Base-by-base conservation (phyloP, 306 rosid genomes). In the Hylodesmum podocarpum region DNA sequence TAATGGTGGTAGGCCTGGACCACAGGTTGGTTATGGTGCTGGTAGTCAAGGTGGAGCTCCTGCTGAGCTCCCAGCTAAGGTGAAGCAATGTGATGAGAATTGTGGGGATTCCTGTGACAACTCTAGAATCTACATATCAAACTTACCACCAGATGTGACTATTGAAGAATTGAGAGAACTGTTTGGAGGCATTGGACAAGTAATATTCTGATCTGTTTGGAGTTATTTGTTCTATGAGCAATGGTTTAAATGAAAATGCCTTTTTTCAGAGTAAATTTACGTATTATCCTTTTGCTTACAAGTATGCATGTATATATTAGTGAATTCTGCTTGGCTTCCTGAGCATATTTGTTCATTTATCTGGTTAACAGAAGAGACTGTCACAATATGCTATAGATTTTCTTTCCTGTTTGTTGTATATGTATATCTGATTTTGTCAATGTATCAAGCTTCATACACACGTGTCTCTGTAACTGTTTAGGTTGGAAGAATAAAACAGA, bases 121-220 rank as follows among this genome's bases (percentile, higher is more conserved):
- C 80, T 53, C 97, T 84, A 90, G 98, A 91, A 94, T 94, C 83
- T 94, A 94, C 87, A 88, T 94, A 11, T 94, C 98, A 31, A 94
- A 91, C 78, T 80, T 94, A 82, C 98, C 98, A 3, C 91, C 91
- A 2, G 98, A 94, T 82, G 96, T 94, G 83, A 91, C 96, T 3
- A 75, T 37, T 58, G 98, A 94, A 3, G 98, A 94, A 86, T 81
- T 94, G 80, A 86, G 86, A 83, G 87, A 88, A 5, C 96, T 94
- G 63, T 94, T 94, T 87, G 96, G 98, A 71, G 97, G 98, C 87
- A 94, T 94, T 90, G 98, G 98, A 80, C 96, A 90, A 86, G 98
- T 94, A 91, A 88, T 74, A 67, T 81, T 76, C 82, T 67, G 62
- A 64, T 83, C 83, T 66, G n/a, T 83, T 76, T n/a, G n/a, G 63